A percentile compares a stretch with the other conserved stretches of the same genome.
Evolutionary conservation across 1,284 basidiomycete genomes (phyloP).

Genomic region (Lentinula novae-zelandiae): DNA sequence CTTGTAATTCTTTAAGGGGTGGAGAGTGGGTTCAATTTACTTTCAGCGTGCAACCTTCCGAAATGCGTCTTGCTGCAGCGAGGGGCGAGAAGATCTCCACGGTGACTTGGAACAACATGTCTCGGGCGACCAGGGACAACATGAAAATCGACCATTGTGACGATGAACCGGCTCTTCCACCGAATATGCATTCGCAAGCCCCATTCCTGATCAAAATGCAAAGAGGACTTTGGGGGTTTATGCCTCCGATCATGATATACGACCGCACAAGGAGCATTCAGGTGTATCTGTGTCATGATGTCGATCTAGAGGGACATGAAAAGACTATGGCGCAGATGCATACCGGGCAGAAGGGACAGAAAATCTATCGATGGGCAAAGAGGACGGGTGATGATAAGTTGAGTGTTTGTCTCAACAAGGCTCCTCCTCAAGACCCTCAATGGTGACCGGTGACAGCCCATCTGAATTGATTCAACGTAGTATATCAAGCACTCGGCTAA

Average conservation of each 20-base stretch:
- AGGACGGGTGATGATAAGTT: conserved; percentile 22
- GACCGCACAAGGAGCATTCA: conserved; percentile 36
- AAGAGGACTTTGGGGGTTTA: conserved; percentile 7
- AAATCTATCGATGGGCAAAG: conserved; percentile 32
- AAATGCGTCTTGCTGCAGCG: background rate
- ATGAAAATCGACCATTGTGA: background rate
- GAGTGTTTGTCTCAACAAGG: background rate
- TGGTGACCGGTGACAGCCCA: background rate
- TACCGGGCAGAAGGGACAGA: conserved; percentile 16
- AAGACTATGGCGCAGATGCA: conserved; percentile 22
- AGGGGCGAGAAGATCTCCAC: background rate
- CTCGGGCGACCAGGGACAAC: background rate
- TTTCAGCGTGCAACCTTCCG: conserved; percentile 16
- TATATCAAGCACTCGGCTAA: too few species aligned
- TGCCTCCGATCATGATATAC: conserved; percentile 31
- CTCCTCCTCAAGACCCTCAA: background rate
- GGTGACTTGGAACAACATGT: background rate
- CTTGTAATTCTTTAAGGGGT: conserved; percentile 35
- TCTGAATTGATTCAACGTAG: too few species aligned
- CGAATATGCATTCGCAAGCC: conserved; percentile 32
- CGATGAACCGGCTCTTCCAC: conserved; percentile 13
- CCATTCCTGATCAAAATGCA: conserved; percentile 42
- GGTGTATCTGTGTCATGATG: conserved; percentile 22
- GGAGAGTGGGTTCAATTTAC: conserved; percentile 34
- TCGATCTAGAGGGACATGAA: conserved; percentile 19